Base-by-base conservation (phyloP, 805 yeast genomes). In the Spathaspora boniae region DNA sequence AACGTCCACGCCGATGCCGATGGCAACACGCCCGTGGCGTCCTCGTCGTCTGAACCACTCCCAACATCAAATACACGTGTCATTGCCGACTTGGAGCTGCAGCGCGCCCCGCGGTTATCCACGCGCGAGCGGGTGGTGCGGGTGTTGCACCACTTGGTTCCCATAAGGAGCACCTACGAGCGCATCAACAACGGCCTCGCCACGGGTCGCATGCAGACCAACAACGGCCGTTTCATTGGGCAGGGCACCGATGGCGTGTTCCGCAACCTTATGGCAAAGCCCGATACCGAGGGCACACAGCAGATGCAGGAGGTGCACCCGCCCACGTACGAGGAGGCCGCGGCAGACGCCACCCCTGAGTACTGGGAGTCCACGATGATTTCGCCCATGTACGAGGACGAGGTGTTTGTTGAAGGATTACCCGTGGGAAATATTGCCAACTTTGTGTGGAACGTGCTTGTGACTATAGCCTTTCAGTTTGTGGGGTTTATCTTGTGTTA, bases 391-490 rank as follows among this genome's bases (percentile, higher is more conserved):
- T 81, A 76, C 48, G 80, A 76, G 37, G 97, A 93, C 53, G 98
- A 91, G 57, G 81, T 93, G 14, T 86, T 86, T 59, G 87, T 93
- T 21, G 96, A 91, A 47, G 98, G 97, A 0, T 67, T 93, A 46
- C 98, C 98, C 0, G 98, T 91, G 20, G 98, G 98, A 2, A 84
- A 84, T 51, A 56, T 85, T n/a, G 78, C 94, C 24, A 86, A 86
- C 52, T 82, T 89, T 50, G 60, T 86, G 4, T 91, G 98, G 98
- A 91, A 89, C 60, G 70, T 80, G 46, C 71, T 87, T 46, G 94
- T 93, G 2, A 80, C 95, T 16, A 73, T 86, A n/a, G 82, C 94
- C 26, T 93, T 93, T 68, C 96, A 91, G 60, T 86, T 85, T 56
- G 82, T 91, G 21, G 98, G 98, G 3, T 93, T 93, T 60, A 69